phyloP scores from a whole-genome alignment of 768 basidiomycete genomes.

The Coprinopsis sp. region DNA sequence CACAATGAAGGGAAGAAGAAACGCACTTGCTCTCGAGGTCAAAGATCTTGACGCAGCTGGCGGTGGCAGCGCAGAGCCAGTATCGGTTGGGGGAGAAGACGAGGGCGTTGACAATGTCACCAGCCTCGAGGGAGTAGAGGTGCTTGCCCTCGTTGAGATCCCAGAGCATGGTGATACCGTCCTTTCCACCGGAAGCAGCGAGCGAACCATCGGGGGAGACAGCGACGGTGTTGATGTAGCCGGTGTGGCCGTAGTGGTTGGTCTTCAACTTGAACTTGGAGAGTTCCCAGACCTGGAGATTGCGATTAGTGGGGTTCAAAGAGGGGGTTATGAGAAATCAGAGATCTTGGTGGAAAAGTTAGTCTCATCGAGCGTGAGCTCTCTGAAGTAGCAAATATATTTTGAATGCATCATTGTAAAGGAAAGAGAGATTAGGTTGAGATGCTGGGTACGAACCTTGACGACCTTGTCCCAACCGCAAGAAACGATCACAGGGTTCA shows the following conservation, averaged over 20 bases:
- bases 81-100: constrained; percentile 99
- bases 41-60: constrained; percentile 98
- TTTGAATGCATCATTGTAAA: constrained; percentile 30
- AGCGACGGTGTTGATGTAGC: constrained; percentile 98
- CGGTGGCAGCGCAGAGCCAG: constrained; percentile 99
- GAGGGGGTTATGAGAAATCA: constrained; percentile 34
- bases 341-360: constrained; percentile 85
- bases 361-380: constrained; percentile 64
- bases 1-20: not conserved
- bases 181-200: constrained; percentile 98
- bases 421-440: constrained; percentile 2
- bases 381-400: constrained; percentile 93
- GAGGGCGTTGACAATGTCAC: constrained; percentile 96
- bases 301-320: constrained; percentile 13
- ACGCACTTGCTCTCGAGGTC: constrained; percentile 98
- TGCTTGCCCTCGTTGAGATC: constrained; percentile 99
- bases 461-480: constrained; percentile 99
- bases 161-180: constrained; percentile 99
- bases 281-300: constrained; percentile 92
- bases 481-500: constrained; percentile 98
- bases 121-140: constrained; percentile 98
- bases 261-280: constrained; percentile 99
- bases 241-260: constrained; percentile 99
- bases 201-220: constrained; percentile 99
- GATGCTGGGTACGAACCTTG: constrained; percentile 63